Evolutionary conservation across 1,284 basidiomycete species (phyloP).

Genomic region (Boletus sp.): DNA sequence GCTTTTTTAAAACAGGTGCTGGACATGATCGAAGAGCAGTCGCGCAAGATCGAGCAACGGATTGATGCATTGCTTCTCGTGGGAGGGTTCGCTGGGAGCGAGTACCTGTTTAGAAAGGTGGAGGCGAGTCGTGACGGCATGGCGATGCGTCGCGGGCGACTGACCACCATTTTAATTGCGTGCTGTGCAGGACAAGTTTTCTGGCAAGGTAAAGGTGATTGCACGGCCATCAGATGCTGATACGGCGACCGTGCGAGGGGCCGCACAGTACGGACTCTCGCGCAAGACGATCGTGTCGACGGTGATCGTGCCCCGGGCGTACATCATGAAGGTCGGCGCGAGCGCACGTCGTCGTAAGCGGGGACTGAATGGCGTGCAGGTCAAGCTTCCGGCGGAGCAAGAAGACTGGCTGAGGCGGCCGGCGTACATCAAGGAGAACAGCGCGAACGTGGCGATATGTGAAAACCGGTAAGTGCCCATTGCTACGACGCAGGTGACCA

Average conservation of each 20-base stretch:
- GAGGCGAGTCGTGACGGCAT: slow-evolving; percentile 50
- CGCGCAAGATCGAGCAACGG: slow-evolving; percentile 60
- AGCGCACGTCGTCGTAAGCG: slow-evolving; percentile 1
- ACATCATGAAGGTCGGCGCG: slow-evolving; percentile 74
- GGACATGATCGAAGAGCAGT: slow-evolving; percentile 74
- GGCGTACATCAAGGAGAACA: slow-evolving; percentile 76
- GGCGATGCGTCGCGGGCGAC: background rate
- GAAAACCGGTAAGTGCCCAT: slow-evolving; percentile 65
- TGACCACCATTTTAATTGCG: background rate
- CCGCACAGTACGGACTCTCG: slow-evolving; percentile 82
- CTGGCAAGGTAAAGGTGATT: slow-evolving; percentile 66
- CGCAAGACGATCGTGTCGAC: slow-evolving; percentile 72
- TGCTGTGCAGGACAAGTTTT: slow-evolving; percentile 59
- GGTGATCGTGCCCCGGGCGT: slow-evolving; percentile 76
- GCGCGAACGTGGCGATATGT: slow-evolving; percentile 73
- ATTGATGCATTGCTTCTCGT: slow-evolving; percentile 82
- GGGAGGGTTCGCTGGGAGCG: slow-evolving; percentile 83
- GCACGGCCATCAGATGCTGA: slow-evolving; percentile 80
- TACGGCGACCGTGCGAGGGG: slow-evolving; percentile 81
- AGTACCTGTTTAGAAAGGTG: slow-evolving; percentile 76
- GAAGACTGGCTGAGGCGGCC: slow-evolving; percentile 82
- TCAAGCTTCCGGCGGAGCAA: slow-evolving; percentile 80
- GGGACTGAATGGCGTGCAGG: slow-evolving; percentile 38
- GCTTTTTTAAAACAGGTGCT: slow-evolving; percentile 56
- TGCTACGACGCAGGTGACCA: slow-evolving; percentile 24